Evolutionary conservation across 345 rosid species (phyloP).

Genomic region (Isatis tinctoria): DNA sequence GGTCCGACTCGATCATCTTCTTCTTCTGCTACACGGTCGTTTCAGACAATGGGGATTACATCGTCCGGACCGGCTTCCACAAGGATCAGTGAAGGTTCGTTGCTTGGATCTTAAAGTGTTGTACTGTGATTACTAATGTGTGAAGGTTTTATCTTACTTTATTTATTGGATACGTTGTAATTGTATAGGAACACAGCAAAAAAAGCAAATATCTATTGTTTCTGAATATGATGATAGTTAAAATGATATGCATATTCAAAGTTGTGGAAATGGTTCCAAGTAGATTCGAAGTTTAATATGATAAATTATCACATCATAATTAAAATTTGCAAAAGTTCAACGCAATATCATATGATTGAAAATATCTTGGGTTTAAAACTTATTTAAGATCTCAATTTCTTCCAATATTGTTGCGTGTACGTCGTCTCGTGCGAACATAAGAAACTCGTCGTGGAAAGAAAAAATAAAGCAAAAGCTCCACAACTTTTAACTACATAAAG

Average conservation of each 20-base stretch:
- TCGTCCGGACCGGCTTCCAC: slow-evolving; percentile 37
- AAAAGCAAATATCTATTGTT: neutral
- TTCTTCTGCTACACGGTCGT: slow-evolving; percentile 35
- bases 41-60: slow-evolving; percentile 38
- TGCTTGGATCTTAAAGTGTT: slow-evolving; percentile 19
- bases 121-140: neutral
- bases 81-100: slow-evolving; percentile 33
- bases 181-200: slow-evolving; percentile 1
- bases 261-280: neutral
- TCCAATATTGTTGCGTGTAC: slow-evolving; percentile 17
- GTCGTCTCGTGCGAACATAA: slow-evolving; percentile 1
- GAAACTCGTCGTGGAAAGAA: neutral
- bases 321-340: neutral
- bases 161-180: slow-evolving; percentile 2
- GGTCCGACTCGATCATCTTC: slow-evolving; percentile 47
- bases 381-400: slow-evolving; percentile 1
- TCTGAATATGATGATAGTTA: neutral
- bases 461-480: neutral
- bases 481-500: neutral
- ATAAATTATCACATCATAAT: neutral
- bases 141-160: slow-evolving; percentile 3
- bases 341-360: neutral
- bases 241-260: neutral
- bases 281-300: neutral
- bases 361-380: neutral